A percentile compares a stretch with the other conserved stretches of the same genome.
Evolutionary conservation across 768 basidiomycete genomes (phyloP).

Genomic region (Agaricus subrufescens): DNA sequence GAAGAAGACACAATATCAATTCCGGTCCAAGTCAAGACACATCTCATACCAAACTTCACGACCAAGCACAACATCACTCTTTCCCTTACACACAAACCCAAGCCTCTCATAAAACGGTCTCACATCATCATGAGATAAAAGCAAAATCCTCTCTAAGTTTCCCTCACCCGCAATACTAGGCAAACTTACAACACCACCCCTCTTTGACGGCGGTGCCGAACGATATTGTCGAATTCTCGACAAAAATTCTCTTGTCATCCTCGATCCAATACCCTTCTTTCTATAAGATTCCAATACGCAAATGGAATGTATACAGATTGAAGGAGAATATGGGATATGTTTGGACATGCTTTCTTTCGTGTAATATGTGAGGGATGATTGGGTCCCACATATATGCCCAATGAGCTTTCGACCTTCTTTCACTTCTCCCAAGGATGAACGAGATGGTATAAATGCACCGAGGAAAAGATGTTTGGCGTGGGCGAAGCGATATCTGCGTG

Average conservation of each 20-base stretch:
- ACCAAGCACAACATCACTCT: conserved; percentile 57
- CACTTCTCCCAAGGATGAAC: conserved; percentile 5
- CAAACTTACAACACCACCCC: conserved; percentile 14
- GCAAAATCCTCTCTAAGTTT: conserved; percentile 30
- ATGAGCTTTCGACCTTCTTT: conserved; percentile 38
- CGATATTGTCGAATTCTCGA: conserved; percentile 31
- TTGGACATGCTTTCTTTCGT: conserved; percentile 65
- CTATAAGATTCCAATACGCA: conserved; percentile 42
- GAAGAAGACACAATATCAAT: background rate
- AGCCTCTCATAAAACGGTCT: conserved; percentile 52
- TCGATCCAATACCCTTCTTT: conserved; percentile 45
- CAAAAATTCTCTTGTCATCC: conserved; percentile 58
- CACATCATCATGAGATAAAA: conserved; percentile 61
- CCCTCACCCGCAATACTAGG: conserved; percentile 19
- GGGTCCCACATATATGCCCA: conserved; percentile 63
- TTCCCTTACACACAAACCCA: conserved; percentile 56
- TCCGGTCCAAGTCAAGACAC: conserved; percentile 25
- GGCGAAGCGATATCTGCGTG: conserved; percentile 37
- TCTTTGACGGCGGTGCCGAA: conserved; percentile 10
- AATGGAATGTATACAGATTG: conserved; percentile 69
- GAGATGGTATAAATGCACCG: conserved; percentile 47
- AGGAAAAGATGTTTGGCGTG: conserved; percentile 59
- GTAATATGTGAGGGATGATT: conserved; percentile 44
- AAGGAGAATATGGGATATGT: conserved; percentile 46
- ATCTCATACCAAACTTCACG: conserved; percentile 63